These are phyloP conservation scores for Panus rudis DNA, from an alignment of 768 basidiomycete genomes.

Conservation along the genomic window DNA sequence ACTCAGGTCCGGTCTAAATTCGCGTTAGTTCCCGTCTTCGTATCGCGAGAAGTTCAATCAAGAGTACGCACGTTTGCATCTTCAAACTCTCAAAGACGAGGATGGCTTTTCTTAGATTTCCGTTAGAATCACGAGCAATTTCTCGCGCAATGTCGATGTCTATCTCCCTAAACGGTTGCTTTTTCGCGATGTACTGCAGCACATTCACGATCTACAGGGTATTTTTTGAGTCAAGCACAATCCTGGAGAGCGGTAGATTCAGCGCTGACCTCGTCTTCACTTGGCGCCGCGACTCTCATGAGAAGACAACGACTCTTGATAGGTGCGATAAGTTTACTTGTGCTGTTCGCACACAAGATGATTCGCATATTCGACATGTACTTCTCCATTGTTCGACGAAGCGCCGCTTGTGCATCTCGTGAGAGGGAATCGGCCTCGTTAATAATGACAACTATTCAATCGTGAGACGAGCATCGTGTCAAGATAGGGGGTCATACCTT, in stretches of 20 bases:
- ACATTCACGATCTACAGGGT: conserved; percentile 70
- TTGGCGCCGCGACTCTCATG: conserved; percentile 88
- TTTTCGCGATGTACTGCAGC: conserved; percentile 70
- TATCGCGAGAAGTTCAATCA: conserved; percentile 1
- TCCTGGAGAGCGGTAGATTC: neutral
- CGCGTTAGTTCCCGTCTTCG: neutral
- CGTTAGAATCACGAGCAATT: conserved; percentile 75
- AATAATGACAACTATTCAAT: conserved; percentile 80
- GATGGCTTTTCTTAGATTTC: conserved; percentile 92
- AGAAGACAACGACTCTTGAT: conserved; percentile 94
- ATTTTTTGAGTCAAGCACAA: neutral
- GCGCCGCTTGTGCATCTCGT: conserved; percentile 93
- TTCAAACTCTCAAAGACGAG: conserved; percentile 92
- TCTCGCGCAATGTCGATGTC: conserved; percentile 56
- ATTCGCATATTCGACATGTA: conserved; percentile 98
- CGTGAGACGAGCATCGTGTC: neutral
- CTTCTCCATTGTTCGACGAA: conserved; percentile 98
- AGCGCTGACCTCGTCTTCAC: conserved; percentile 56
- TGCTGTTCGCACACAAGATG: conserved; percentile 94
- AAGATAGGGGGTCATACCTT: conserved; percentile 46
- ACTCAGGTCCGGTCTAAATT: conserved; percentile 67
- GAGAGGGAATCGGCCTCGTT: conserved; percentile 95
- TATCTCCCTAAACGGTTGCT: conserved; percentile 78
- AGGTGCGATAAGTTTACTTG: conserved; percentile 91
- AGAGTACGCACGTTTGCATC: conserved; percentile 78